These are phyloP conservation scores for Leccinum fallax DNA, from an alignment of 1,284 basidiomycete species.

Conservation along the genomic window DNA sequence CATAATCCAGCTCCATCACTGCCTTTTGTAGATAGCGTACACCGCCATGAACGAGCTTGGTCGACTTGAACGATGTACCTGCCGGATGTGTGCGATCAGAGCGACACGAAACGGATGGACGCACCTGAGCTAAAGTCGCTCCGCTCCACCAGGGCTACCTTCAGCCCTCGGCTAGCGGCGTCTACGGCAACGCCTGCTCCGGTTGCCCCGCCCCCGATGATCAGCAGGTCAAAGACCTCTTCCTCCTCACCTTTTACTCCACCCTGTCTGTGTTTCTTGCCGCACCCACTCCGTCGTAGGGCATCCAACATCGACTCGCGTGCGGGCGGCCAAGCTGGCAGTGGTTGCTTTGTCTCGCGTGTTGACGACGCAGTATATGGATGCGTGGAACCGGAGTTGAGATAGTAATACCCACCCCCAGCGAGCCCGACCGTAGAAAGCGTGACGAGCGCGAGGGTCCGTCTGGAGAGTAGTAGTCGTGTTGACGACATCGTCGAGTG, in stretches of 20 bases:
- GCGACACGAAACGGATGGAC: conserved; percentile 16
- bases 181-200: conserved; percentile 95
- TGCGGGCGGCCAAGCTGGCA: conserved; percentile 72
- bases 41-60: conserved; percentile 97
- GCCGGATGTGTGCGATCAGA: conserved; percentile 54
- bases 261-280: not conserved
- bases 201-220: conserved; percentile 94
- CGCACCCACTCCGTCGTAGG: conserved; percentile 36
- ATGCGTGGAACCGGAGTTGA: conserved; percentile 70
- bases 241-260: conserved; percentile 41
- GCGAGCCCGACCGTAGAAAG: conserved; percentile 44
- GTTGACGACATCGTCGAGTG: conserved; percentile 25
- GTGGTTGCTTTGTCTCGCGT: conserved; percentile 62
- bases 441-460: conserved; percentile 52
- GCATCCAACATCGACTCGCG: conserved; percentile 61
- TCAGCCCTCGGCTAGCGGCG: conserved; percentile 89
- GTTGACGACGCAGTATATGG: conserved; percentile 49
- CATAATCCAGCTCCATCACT: conserved; percentile 94
- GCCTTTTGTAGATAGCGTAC: conserved; percentile 98
- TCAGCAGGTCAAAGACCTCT: conserved; percentile 70
- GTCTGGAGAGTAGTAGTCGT: conserved; percentile 53
- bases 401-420: conserved; percentile 44
- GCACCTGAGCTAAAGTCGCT: conserved; percentile 90
- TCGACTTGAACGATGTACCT: conserved; percentile 97
- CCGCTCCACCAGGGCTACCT: conserved; percentile 93